phyloP scores from a whole-genome alignment of 2,329 filamentous ascomycete genomes.

The Penicillium oxalicum region DNA sequence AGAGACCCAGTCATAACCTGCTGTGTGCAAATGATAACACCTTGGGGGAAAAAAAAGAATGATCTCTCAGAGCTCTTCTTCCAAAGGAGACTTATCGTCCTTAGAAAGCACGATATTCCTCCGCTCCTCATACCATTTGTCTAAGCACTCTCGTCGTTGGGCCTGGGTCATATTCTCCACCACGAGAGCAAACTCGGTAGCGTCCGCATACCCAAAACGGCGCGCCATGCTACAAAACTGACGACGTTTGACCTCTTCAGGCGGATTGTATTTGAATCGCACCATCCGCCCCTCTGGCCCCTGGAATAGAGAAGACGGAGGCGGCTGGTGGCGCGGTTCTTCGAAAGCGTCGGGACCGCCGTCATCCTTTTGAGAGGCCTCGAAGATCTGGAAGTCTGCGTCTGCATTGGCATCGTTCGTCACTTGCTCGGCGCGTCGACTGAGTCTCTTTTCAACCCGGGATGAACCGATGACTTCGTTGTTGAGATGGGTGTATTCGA shows the following conservation, averaged over 20 bases:
- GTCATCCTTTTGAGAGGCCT: slow-evolving; percentile 17
- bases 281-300: slow-evolving; percentile 40
- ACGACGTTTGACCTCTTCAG: slow-evolving; percentile 64
- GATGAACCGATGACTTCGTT: slow-evolving; percentile 88
- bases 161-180: slow-evolving; percentile 89
- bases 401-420: slow-evolving; percentile 19
- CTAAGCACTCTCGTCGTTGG: slow-evolving; percentile 69
- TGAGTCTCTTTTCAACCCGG: slow-evolving; percentile 82
- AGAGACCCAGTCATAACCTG: neutral
- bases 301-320: slow-evolving; percentile 8
- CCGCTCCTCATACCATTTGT: slow-evolving; percentile 69
- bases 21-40: too few species aligned
- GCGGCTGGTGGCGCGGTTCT: slow-evolving; percentile 9
- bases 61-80: neutral
- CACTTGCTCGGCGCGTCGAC: slow-evolving; percentile 60
- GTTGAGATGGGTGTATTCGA: slow-evolving; percentile 95
- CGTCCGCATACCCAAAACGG: slow-evolving; percentile 67
- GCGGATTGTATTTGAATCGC: slow-evolving; percentile 63
- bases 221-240: slow-evolving; percentile 90
- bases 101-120: slow-evolving; percentile 43
- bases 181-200: slow-evolving; percentile 78
- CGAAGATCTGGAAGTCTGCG: slow-evolving; percentile 34
- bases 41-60: neutral
- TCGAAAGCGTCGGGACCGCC: neutral
- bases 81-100: neutral